Evolutionary conservation across 768 basidiomycete genomes (phyloP).

Genomic region (Butyriboletus loyo): DNA sequence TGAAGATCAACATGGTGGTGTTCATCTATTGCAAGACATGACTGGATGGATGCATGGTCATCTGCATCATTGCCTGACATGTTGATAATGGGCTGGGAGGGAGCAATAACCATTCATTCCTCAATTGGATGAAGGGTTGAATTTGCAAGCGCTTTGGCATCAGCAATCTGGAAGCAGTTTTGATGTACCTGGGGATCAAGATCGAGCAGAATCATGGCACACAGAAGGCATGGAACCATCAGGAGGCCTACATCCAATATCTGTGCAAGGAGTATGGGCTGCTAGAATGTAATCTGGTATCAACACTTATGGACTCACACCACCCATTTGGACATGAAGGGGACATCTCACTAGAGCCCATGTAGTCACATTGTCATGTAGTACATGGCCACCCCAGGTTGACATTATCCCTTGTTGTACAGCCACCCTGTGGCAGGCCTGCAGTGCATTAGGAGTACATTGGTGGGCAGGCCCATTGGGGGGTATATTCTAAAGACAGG

Average conservation of each 20-base stretch:
- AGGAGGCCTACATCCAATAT: background rate
- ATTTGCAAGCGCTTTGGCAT: background rate
- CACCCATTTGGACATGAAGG: background rate
- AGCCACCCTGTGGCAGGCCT: too few species aligned
- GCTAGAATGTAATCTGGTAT: background rate
- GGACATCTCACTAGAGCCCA: too few species aligned
- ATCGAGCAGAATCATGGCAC: background rate
- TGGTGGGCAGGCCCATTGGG: too few species aligned
- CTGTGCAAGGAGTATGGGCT: background rate
- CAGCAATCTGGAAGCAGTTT: background rate
- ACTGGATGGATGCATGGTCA: background rate
- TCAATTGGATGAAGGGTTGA: background rate
- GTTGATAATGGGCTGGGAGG: background rate
- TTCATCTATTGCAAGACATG: background rate
- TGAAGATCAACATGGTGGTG: background rate
- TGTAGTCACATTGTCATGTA: too few species aligned
- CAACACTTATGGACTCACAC: background rate
- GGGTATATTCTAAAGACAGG: too few species aligned
- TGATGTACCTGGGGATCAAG: background rate
- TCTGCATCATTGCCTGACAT: constrained; percentile 12
- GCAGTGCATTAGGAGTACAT: too few species aligned
- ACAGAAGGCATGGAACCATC: background rate
- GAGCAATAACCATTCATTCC: background rate
- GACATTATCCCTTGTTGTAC: too few species aligned
- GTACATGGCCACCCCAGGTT: too few species aligned